A percentile compares a stretch with the other conserved stretches of the same genome.
Evolutionary conservation across 2,329 filamentous ascomycete genomes (phyloP).

Genomic region (Pseudogymnoascus sp.): DNA sequence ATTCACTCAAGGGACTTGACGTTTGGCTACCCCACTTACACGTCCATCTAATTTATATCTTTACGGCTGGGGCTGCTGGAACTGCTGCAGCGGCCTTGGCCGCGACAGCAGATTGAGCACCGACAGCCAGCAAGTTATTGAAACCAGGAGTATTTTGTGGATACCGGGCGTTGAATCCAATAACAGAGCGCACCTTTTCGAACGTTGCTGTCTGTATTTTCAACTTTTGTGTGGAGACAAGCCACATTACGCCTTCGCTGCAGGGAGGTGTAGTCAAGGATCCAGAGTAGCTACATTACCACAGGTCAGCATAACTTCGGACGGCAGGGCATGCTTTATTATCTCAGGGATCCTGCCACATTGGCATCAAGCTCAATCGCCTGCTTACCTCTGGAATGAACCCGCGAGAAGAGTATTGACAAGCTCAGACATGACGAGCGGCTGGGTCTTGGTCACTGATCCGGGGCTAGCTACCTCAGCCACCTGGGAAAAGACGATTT

Average conservation of each 20-base stretch:
- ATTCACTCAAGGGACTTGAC: background rate
- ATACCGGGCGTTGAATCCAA: constrained; percentile 48
- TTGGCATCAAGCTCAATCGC: background rate
- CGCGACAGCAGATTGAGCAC: background rate
- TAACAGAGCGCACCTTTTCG: constrained; percentile 41
- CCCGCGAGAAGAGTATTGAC: constrained; percentile 26
- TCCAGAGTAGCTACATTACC: constrained; percentile 39
- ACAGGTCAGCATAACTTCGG: constrained; percentile 14
- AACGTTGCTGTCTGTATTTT: constrained; percentile 40
- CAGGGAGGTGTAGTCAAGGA: constrained; percentile 57
- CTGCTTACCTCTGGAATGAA: constrained; percentile 14
- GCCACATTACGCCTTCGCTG: constrained; percentile 45
- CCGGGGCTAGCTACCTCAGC: constrained; percentile 36
- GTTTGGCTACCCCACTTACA: background rate
- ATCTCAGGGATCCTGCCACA: background rate
- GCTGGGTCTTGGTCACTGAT: constrained; percentile 31
- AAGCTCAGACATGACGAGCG: constrained; percentile 37
- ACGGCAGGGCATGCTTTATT: background rate
- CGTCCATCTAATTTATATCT: background rate
- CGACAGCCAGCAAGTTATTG: constrained; percentile 34
- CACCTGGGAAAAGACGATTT: constrained; percentile 38
- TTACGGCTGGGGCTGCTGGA: background rate
- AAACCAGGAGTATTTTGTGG: constrained; percentile 41
- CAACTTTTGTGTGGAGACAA: constrained; percentile 40
- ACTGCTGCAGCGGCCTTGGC: background rate